Evolutionary conservation across 1,284 basidiomycete species (phyloP), one percentile per base, ranked within the genome.

Genomic region (Melampsora americana): DNA sequence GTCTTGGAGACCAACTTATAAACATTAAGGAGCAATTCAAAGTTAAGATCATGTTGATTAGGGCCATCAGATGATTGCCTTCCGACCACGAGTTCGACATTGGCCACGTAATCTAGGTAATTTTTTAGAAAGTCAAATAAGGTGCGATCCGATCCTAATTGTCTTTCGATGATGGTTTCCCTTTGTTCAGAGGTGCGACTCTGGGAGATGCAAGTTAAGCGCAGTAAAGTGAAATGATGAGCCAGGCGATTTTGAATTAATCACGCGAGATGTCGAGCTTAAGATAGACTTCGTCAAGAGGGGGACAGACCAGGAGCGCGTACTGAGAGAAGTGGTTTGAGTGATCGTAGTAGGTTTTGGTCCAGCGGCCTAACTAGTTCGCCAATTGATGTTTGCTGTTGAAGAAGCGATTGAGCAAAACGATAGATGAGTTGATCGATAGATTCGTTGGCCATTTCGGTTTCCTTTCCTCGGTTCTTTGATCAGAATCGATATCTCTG

Each of bases 351-450:
- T 12, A 72, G 46, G n/a, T 39, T 20, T 53, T 60, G 61, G 50
- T 72, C 70, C 28, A 65, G 60, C 48, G 70, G 70, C 16, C 70
- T 59, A 64, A 72, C 28, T 28, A 72, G n/a, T 64, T 72, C 62
- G 5, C 59, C 46, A 42, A 72, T 62, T 14, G 39, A 35, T 18
- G 61, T 35, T 18, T 65, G 23, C 48, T 72, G 70, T 28, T 48
- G 70, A 35, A 60, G 70, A 56, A 72, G 61, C 62, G 28, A 61
- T n/a, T 72, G 35, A 30, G 44, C 44, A 44, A 72, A 72, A 48
- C 61, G 42, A 20, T 64, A 44, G 44, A 72, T 50, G 46, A 72
- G 70, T 66, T 72, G 70, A 26, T 72, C 60, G 16, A 42, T 28
- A 1, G 70, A 66, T 23, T 53, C 28, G 23, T 72, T 61, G 6